Percentiles rank a stretch among this genome's conserved stretches.
These are phyloP conservation scores for Podila minutissima DNA, from an alignment of 192 early-diverging fungal species.

Conservation along the genomic window DNA sequence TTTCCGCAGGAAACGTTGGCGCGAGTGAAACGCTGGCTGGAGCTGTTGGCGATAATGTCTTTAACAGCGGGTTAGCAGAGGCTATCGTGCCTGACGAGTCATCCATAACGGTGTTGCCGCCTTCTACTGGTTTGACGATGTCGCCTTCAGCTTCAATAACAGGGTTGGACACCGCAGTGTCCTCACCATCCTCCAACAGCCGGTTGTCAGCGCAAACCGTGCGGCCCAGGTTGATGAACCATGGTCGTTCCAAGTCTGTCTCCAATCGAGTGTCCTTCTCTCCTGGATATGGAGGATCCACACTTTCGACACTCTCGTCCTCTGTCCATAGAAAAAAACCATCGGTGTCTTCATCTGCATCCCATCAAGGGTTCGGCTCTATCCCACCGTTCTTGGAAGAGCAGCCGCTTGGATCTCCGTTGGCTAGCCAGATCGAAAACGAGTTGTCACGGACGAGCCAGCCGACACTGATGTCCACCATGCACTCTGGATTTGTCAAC, in stretches of 20 bases:
- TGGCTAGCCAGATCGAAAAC: slow-evolving; percentile 36
- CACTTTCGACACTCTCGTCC: slow-evolving; percentile 23
- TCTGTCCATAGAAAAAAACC: slow-evolving; percentile 16
- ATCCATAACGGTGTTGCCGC: neutral
- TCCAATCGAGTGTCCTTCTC: slow-evolving; percentile 45
- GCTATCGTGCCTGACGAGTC: neutral
- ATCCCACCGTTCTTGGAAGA: slow-evolving; percentile 27
- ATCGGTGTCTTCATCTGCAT: slow-evolving; percentile 4
- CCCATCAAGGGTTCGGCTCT: neutral
- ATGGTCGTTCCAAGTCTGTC: slow-evolving; percentile 46
- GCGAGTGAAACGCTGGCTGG: neutral
- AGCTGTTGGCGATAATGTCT: neutral
- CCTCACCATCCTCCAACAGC: neutral
- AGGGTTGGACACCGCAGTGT: neutral
- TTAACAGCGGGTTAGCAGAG: neutral
- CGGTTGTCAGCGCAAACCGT: slow-evolving; percentile 21
- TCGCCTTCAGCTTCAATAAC: slow-evolving; percentile 7
- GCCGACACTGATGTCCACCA: neutral
- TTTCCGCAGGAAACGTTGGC: slow-evolving; percentile 37
- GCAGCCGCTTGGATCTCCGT: slow-evolving; percentile 33
- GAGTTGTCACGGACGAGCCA: slow-evolving; percentile 16
- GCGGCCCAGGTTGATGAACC: slow-evolving; percentile 29
- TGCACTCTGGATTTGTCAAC: neutral
- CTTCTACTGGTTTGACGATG: neutral
- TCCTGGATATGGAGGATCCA: slow-evolving; percentile 11